phyloP scores from a whole-genome alignment of 495 filamentous ascomycete genomes.

The Penicillium herquei region DNA sequence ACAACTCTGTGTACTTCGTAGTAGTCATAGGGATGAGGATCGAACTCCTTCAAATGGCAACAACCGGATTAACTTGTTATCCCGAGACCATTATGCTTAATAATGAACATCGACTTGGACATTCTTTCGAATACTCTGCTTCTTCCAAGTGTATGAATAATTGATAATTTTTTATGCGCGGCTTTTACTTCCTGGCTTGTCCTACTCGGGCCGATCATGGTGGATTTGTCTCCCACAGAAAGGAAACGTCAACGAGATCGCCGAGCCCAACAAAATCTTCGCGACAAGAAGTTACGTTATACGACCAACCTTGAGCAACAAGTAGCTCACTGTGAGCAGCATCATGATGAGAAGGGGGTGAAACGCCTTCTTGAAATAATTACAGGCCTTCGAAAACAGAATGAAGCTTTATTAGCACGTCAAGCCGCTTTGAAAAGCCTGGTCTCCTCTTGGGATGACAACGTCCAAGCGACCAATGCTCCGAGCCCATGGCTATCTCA shows the following conservation, averaged over 20 bases:
- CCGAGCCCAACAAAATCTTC: conserved; percentile 27
- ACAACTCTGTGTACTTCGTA: too few species aligned
- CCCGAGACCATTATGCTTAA: too few species aligned
- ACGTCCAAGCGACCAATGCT: neutral
- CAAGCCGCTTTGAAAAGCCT: conserved; percentile 17
- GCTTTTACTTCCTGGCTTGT: too few species aligned
- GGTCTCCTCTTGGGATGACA: conserved; percentile 22
- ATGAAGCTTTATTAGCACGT: conserved; percentile 18
- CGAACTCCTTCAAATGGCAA: too few species aligned
- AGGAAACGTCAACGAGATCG: conserved; percentile 31
- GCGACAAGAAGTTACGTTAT: conserved; percentile 24
- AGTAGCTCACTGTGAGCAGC: conserved; percentile 22
- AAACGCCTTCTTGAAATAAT: conserved; percentile 21
- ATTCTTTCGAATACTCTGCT: too few species aligned
- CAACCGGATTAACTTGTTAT: too few species aligned
- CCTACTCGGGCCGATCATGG: neutral
- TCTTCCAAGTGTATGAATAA: too few species aligned
- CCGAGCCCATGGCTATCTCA: neutral
- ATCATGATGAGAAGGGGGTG: conserved; percentile 20
- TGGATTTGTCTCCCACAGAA: conserved; percentile 13
- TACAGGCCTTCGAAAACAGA: conserved; percentile 21
- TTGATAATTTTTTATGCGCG: too few species aligned
- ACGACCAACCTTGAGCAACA: conserved; percentile 19
- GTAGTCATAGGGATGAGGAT: too few species aligned
- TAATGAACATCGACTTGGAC: too few species aligned